phyloP scores from a whole-genome alignment of 805 yeast species.

The Zygosaccharomyces gambellarensis region DNA sequence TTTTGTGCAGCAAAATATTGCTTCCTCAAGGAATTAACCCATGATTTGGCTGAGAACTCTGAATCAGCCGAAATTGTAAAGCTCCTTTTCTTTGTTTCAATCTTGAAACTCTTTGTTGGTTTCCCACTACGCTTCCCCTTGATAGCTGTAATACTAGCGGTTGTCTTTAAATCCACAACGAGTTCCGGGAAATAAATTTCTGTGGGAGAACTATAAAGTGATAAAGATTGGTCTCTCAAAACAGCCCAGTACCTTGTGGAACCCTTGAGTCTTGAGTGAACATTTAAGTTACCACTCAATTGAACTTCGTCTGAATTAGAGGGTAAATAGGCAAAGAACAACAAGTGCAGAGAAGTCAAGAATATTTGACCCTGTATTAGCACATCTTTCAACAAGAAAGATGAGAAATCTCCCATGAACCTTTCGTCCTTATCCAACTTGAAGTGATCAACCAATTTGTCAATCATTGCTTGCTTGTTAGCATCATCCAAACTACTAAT shows the following conservation, averaged over 20 bases:
- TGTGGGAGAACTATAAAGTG: constrained; percentile 64
- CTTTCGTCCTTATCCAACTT: constrained; percentile 50
- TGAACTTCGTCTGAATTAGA: constrained; percentile 38
- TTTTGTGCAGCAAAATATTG: constrained; percentile 72
- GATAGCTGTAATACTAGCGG: constrained; percentile 52
- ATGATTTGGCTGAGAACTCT: constrained; percentile 63
- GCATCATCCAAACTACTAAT: neutral
- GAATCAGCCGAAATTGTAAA: constrained; percentile 73
- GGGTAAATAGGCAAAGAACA: constrained; percentile 80
- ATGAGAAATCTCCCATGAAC: constrained; percentile 57
- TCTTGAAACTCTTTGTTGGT: constrained; percentile 46
- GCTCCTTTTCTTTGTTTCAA: constrained; percentile 53
- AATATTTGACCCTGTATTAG: constrained; percentile 81
- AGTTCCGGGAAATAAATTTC: constrained; percentile 81
- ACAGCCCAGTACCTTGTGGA: constrained; percentile 70
- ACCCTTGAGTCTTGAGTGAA: constrained; percentile 33
- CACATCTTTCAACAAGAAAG: constrained; percentile 81
- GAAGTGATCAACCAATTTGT: constrained; percentile 25
- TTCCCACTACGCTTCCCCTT: constrained; percentile 10
- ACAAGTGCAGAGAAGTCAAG: constrained; percentile 56
- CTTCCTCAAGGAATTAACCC: constrained; percentile 73
- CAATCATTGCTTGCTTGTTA: constrained; percentile 1
- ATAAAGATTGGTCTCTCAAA: constrained; percentile 60
- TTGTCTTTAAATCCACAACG: constrained; percentile 65
- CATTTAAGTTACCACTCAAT: constrained; percentile 47